phyloP scores from a whole-genome alignment of 106 monocot species.

The Platanthera guangdongensis region DNA sequence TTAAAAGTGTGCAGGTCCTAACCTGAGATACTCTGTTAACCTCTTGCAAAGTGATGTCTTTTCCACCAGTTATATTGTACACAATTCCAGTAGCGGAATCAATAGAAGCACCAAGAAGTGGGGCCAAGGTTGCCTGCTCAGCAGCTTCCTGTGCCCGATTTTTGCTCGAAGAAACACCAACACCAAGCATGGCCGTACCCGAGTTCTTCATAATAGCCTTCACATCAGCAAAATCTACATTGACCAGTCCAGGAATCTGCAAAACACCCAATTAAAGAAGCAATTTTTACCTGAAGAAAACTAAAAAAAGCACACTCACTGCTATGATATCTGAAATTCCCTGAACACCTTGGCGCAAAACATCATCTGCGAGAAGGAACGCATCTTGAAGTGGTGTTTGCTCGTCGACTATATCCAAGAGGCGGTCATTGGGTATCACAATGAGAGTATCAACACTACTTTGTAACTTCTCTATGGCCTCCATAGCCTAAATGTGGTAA shows the following conservation, averaged over 20 bases:
- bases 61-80: constrained; percentile 96
- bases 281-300: neutral
- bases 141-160: constrained; percentile 97
- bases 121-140: constrained; percentile 92
- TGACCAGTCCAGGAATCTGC: constrained; percentile 94
- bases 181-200: constrained; percentile 98
- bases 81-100: constrained; percentile 91
- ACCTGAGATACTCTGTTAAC: constrained; percentile 98
- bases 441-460: constrained; percentile 97
- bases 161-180: constrained; percentile 91
- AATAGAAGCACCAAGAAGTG: constrained; percentile 88
- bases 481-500: constrained; percentile 50
- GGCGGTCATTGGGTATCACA: constrained; percentile 91
- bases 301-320: constrained; percentile 29
- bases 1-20: neutral
- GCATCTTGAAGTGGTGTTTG: constrained; percentile 97
- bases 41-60: constrained; percentile 96
- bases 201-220: constrained; percentile 98
- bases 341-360: constrained; percentile 93
- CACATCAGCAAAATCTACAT: constrained; percentile 99
- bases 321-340: constrained; percentile 97
- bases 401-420: constrained; percentile 86
- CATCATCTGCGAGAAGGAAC: constrained; percentile 95
- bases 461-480: constrained; percentile 87
- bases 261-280: neutral